These are phyloP conservation scores for Nephelium lappaceum DNA, from an alignment of 345 rosid genomes.

Conservation along the genomic window DNA sequence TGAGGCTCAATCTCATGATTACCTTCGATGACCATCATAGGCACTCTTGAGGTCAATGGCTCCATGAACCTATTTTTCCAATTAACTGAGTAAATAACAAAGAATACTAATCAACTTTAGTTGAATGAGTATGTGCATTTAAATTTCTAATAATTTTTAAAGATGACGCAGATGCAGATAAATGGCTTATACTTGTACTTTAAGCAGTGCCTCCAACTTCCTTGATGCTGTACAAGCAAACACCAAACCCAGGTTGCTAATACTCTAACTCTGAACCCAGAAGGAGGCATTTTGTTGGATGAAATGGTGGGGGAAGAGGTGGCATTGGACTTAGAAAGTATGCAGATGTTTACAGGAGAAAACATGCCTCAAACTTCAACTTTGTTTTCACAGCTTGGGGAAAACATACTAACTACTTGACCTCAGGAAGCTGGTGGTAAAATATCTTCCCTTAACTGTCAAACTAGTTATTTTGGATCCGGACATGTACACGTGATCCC, in stretches of 20 bases:
- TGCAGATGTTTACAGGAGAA: background rate
- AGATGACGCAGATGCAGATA: background rate
- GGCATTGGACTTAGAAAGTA: background rate
- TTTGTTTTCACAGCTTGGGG: background rate
- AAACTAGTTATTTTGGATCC: background rate
- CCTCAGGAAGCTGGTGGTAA: background rate
- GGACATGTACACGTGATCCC: background rate
- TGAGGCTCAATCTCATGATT: constrained; percentile 93
- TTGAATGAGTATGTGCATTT: background rate
- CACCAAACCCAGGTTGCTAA: background rate
- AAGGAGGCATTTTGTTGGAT: background rate
- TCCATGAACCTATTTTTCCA: constrained; percentile 70
- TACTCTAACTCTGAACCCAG: too few species aligned
- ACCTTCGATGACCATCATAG: constrained; percentile 89
- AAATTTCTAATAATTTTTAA: background rate
- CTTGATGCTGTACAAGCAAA: background rate
- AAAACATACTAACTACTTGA: background rate
- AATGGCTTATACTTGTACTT: background rate
- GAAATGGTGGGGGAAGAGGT: background rate
- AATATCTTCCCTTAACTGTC: background rate
- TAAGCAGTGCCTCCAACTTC: background rate
- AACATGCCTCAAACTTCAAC: background rate
- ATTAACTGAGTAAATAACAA: constrained; percentile 13
- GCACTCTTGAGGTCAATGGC: constrained; percentile 74
- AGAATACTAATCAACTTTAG: background rate